Percentiles rank a stretch among this genome's conserved stretches.
Conservation (phyloP, 352 stramenopile genomes). For the Globisporangium barbulae region DNA sequence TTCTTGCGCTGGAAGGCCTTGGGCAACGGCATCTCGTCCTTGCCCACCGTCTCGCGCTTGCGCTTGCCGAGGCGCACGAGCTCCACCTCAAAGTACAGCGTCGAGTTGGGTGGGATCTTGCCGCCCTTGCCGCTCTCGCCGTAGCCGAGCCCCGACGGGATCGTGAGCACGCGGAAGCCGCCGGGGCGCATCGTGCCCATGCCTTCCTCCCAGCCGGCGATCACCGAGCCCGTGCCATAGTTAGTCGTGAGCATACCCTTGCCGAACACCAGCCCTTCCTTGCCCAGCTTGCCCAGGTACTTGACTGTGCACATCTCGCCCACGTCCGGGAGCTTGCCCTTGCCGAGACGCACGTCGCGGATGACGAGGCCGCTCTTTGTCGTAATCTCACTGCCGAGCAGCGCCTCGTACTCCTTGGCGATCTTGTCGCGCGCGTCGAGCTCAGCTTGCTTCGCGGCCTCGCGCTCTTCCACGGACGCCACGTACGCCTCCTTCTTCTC, state of each 20-base stretch:
- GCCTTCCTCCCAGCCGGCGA: constrained; percentile 79
- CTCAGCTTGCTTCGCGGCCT: constrained; percentile 24
- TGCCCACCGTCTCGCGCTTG: constrained; percentile 50
- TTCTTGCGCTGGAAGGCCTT: constrained; percentile 72
- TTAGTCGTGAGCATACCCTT: constrained; percentile 72
- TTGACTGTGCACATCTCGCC: constrained; percentile 78
- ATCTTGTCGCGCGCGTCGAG: constrained; percentile 41
- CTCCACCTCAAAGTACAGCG: constrained; percentile 78
- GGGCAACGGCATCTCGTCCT: constrained; percentile 67
- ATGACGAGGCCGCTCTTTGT: constrained; percentile 55
- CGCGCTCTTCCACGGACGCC: constrained; percentile 22
- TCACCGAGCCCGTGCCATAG: constrained; percentile 67
- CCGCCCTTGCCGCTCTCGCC: constrained; percentile 57
- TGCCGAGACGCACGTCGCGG: constrained; percentile 50
- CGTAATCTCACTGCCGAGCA: constrained; percentile 47
- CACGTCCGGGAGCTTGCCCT: constrained; percentile 40
- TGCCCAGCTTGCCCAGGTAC: constrained; percentile 57
- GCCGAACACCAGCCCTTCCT: constrained; percentile 64
- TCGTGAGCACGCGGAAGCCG: constrained; percentile 54
- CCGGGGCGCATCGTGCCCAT: constrained; percentile 70
- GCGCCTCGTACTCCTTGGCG: constrained; percentile 48
- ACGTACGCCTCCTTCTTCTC: constrained; percentile 23
- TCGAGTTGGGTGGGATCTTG: constrained; percentile 77
- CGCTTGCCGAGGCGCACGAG: constrained; percentile 74
- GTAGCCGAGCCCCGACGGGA: constrained; percentile 65